Evolutionary conservation across 495 filamentous ascomycete genomes (phyloP), one percentile per base, ranked within the genome.

Genomic region (Hypoxylon subgilvum): DNA sequence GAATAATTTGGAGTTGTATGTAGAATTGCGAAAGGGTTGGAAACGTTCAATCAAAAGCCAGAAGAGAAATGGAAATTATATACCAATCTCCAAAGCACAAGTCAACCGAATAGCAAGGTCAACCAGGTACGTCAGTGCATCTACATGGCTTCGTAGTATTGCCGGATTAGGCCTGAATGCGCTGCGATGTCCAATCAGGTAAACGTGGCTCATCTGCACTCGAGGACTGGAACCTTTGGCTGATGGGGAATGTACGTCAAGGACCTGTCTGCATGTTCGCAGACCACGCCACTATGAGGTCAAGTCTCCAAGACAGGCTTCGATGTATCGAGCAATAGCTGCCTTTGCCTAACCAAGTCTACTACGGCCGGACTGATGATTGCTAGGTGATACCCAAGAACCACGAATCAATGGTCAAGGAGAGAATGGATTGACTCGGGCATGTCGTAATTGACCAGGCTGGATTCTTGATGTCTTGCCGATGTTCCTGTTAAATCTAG

Each of bases 391-490:
- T n/a, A 49, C 42, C 23, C 14, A 47, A 40, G 39, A 2, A 13
- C 36, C 31, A 14, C 43, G 46, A 58, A 52, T 40, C 9, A n/a
- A 50, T 2, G 23, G 3, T 17, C 21, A 8, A 9, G 18, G 25
- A 59, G 38, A n/a, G n/a, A 8, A 12, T 32, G 1, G 3, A 59
- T 36, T 52, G 48, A 52, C 55, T 59, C 55, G 32, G 32, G 1
- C 22, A 59, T 52, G 55, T 52, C 40, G 46, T 59, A 59, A 52
- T 59, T 1, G 47, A 48, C 42, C 13, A 13, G 6, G 3, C 3
- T n/a, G 25, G 12, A 16, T 18, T 17, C 8, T 22, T 19, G 6
- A 25, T 4, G n/a, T 25, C 19, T 32, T 35, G 9, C 30, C 1
- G 17, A n/a, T 6, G 7, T n/a, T 9, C 34, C 6, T 8, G 8